Base-by-base conservation (phyloP, 768 basidiomycete genomes). In the Russula earlei region DNA sequence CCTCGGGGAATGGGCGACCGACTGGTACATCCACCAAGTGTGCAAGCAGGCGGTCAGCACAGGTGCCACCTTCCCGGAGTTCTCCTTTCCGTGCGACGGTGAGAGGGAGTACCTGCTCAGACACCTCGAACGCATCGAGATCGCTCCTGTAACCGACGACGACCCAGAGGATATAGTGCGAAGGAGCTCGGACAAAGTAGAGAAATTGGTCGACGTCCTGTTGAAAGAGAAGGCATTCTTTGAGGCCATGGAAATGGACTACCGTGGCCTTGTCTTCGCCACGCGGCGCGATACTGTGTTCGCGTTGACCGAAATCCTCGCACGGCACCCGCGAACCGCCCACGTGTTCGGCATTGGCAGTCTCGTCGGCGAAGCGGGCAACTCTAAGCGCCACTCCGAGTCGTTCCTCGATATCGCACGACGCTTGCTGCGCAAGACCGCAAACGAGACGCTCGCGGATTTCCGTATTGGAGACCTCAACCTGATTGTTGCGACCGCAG, bases 241-340 rank as follows among this genome's bases (percentile, higher is more conserved):
- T 4, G 81, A 85, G 60, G 67, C 66, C 0, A 55, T 67, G 9
- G 70, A 77, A 45, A 84, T 86, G 59, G 66, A 72, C 0, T 90
- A 85, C 65, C 87, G 83, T 52, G 78, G 81, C 1, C 77, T 92
- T 33, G 68, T 92, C 25, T 93, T 93, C 64, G 87, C 89, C 22
- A 79, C 84, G 37, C 79, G 87, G 24, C 81, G 90, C 2, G 85
- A 88, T 59, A 75, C 80, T 1, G 88, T 89, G 1, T 67, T 87
- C n/a, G 81, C 82, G 1, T 70, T 93, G 3, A 70, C 79, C 0
- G 78, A 83, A 59, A 65, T 91, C 10, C 72, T 93, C 24, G 66
- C 66, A 3, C 66, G 77, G 52, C 83, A 88, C 59, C 83, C 85
- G 15, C 68, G 68, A 20, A 82, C 81, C 33, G 70, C 71, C 36